Evolutionary conservation across 2,329 filamentous ascomycete genomes (phyloP).

Genomic region (Arthrobotrys pseudoclavata): DNA sequence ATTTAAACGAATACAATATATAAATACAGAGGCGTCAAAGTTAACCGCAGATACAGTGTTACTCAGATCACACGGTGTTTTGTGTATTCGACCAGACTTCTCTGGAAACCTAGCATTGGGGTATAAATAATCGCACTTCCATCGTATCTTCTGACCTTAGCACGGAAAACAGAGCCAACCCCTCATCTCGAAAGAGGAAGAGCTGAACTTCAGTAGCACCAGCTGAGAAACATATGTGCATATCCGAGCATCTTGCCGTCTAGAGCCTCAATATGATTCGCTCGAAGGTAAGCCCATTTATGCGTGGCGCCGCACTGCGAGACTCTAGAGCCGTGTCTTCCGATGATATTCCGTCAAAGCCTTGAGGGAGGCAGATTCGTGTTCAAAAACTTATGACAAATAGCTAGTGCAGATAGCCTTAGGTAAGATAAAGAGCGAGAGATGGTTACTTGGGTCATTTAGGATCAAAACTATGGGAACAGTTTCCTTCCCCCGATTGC

Average conservation of each 20-base stretch:
- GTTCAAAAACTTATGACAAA: not conserved
- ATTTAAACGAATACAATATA: not conserved
- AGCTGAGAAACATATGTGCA: not conserved
- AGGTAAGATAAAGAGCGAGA: not conserved
- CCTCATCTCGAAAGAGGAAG: not conserved
- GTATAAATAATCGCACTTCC: slow-evolving; percentile 1
- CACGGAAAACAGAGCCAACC: not conserved
- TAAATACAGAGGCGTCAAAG: not conserved
- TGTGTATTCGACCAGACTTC: not conserved
- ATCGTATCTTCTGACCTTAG: not conserved
- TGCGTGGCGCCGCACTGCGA: not conserved
- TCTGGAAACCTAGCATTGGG: not conserved
- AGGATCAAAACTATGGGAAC: not conserved
- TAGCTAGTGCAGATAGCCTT: not conserved
- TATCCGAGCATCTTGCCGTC: not conserved
- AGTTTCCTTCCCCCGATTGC: not conserved
- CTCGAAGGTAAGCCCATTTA: not conserved
- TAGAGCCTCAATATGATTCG: not conserved
- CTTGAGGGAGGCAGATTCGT: not conserved
- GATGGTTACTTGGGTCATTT: too few relatives aligned
- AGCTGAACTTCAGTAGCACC: not conserved
- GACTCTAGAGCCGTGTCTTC: too few relatives aligned
- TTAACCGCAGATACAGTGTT: not conserved
- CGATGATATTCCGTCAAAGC: not conserved
- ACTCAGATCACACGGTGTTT: not conserved